Evolutionary conservation across 1,284 basidiomycete genomes (phyloP).

Genomic region (Malassezia caprae): DNA sequence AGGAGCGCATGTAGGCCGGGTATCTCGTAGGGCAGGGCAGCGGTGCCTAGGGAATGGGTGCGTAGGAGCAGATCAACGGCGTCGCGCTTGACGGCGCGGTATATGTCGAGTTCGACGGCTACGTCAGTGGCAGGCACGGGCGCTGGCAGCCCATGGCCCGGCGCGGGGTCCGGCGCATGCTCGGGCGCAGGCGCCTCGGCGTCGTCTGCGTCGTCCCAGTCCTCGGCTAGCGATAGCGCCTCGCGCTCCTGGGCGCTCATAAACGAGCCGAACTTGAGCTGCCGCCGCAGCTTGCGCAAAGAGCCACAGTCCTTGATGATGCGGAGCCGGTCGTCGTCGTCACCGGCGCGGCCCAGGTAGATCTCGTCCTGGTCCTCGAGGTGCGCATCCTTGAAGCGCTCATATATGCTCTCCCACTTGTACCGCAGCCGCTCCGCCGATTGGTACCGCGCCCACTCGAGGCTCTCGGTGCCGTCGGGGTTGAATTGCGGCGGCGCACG

Average conservation of each 20-base stretch:
- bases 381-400: slow-evolving; percentile 41
- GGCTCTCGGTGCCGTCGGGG: slow-evolving; percentile 30
- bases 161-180: not conserved
- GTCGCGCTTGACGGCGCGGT: slow-evolving; percentile 18
- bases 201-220: not conserved
- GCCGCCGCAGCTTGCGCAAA: slow-evolving; percentile 23
- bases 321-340: slow-evolving; percentile 24
- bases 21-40: slow-evolving; percentile 11
- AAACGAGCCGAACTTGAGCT: slow-evolving; percentile 35
- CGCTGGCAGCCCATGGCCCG: not conserved
- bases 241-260: slow-evolving; percentile 37
- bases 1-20: slow-evolving; percentile 5
- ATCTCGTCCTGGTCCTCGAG: slow-evolving; percentile 42
- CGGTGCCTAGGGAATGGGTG: slow-evolving; percentile 4
- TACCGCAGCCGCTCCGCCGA: slow-evolving; percentile 35
- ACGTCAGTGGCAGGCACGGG: not conserved
- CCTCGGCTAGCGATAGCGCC: not conserved
- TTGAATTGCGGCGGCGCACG: slow-evolving; percentile 24
- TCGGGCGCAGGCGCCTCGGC: slow-evolving; percentile 1
- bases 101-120: slow-evolving; percentile 16
- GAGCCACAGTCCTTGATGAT: slow-evolving; percentile 37
- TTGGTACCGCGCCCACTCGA: slow-evolving; percentile 34
- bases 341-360: slow-evolving; percentile 28
- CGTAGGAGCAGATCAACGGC: slow-evolving; percentile 14
- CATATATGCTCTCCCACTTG: slow-evolving; percentile 42